phyloP scores from a whole-genome alignment of 2,329 filamentous ascomycete genomes.

The Davidsoniella eucalypti region DNA sequence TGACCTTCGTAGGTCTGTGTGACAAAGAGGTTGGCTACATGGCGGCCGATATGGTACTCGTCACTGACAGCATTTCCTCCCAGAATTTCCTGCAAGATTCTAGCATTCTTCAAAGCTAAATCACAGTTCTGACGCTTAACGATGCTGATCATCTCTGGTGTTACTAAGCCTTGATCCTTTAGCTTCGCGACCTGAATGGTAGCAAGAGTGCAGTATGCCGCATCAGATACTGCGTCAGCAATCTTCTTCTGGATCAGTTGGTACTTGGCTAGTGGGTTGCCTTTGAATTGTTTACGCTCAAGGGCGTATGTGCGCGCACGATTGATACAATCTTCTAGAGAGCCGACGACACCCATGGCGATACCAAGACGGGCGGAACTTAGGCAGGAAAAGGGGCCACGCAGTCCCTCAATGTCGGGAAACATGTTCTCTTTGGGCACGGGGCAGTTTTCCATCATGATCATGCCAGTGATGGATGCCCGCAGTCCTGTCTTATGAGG shows the following conservation, averaged over 20 bases:
- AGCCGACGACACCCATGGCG: constrained; percentile 82
- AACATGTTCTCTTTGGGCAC: constrained; percentile 90
- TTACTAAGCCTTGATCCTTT: constrained; percentile 76
- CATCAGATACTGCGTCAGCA: constrained; percentile 80
- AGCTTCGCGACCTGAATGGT: constrained; percentile 80
- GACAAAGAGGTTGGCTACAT: constrained; percentile 92
- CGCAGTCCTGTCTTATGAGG: constrained; percentile 92
- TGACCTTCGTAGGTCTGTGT: constrained; percentile 98
- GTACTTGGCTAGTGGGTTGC: constrained; percentile 86
- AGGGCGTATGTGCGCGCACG: constrained; percentile 75
- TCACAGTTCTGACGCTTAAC: constrained; percentile 98
- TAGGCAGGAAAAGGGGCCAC: constrained; percentile 80
- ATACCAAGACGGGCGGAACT: constrained; percentile 92
- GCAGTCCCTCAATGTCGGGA: constrained; percentile 70
- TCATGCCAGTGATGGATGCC: constrained; percentile 94
- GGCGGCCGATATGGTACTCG: constrained; percentile 86
- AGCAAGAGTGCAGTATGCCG: constrained; percentile 78
- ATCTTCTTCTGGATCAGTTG: constrained; percentile 97
- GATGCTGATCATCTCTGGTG: constrained; percentile 88
- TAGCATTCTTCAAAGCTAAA: constrained; percentile 61
- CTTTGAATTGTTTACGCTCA: constrained; percentile 90
- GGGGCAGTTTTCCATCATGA: constrained; percentile 80
- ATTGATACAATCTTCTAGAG: constrained; percentile 76
- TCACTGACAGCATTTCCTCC: constrained; percentile 97
- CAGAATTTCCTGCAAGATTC: constrained; percentile 83